A percentile compares a stretch with the other conserved stretches of the same genome.
Conservation (phyloP, 768 basidiomycete genomes). For the Collybiopsis confluens region DNA sequence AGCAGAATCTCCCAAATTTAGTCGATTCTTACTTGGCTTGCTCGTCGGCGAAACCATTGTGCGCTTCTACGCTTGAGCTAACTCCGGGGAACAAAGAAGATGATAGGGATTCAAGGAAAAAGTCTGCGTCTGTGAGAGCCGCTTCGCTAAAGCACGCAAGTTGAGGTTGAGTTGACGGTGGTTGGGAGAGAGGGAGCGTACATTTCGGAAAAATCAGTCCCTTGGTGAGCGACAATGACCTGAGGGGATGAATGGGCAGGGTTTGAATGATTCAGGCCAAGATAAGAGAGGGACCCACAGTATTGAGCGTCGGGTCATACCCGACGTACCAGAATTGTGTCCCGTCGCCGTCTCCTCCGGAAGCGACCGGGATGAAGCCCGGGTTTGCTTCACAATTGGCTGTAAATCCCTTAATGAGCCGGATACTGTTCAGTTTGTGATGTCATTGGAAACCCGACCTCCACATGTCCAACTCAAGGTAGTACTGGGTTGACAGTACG, state of each 20-base stretch:
- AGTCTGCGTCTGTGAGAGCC: conserved; percentile 33
- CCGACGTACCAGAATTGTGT: conserved; percentile 47
- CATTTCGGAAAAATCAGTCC: conserved; percentile 22
- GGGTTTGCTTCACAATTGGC: conserved; percentile 45
- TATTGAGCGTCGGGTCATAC: conserved; percentile 29
- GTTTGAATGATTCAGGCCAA: background rate
- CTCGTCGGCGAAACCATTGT: conserved; percentile 38
- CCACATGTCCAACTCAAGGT: conserved; percentile 40
- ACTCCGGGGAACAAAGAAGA: conserved; percentile 41
- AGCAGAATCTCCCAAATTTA: background rate
- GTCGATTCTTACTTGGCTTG: conserved; percentile 32
- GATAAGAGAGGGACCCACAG: background rate
- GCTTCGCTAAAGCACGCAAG: conserved; percentile 24
- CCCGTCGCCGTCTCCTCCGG: conserved; percentile 42
- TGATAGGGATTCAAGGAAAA: conserved; percentile 28
- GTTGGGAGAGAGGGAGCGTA: conserved; percentile 2
- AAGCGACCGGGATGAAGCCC: conserved; percentile 41
- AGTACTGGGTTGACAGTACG: conserved; percentile 28
- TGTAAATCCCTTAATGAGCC: conserved; percentile 11
- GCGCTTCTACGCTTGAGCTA: conserved; percentile 32
- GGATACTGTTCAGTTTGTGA: background rate
- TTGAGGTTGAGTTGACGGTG: background rate
- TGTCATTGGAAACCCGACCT: conserved; percentile 19
- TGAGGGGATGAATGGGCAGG: background rate
- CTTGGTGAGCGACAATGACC: conserved; percentile 18